Base-by-base conservation (phyloP, 2,329 filamentous ascomycete genomes). In the Aspergillus nomiae region DNA sequence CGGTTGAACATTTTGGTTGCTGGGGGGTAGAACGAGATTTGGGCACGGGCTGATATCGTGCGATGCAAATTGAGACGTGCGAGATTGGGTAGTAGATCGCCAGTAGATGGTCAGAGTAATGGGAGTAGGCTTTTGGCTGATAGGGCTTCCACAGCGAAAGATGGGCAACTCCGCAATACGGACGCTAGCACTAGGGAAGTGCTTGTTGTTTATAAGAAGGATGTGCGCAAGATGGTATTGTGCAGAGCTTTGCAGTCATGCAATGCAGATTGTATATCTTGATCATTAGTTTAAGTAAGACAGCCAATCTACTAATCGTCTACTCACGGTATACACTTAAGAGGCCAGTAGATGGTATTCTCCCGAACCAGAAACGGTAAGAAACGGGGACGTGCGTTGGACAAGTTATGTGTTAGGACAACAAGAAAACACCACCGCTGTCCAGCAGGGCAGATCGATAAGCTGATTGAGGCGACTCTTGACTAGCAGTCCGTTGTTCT, bases 1-100 rank as follows among this genome's bases (percentile, higher is more conserved):
- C 56, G 57, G 55, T 64, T 62, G 65, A 63, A 65, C 67, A 67
- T 69, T 11, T 8, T 57, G 56, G 1, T 16, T n/a, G 34, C 45
- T 43, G 6, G 26, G 10, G 30, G n/a, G 12, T 16, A 34, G 16
- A 21, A 36, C 24, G 19, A 26, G 21, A 2, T 14, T 28, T 30
- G 11, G 8, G 3, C 26, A 51, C 48, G 48, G 48, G 4, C 4
- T 11, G 9, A 51, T n/a, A 51, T 30, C n/a, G 48, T 12, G 28
- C 16, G 21, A 30, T 12, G 19, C 19, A 11, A 1, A n/a, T 51
- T n/a, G 48, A 51, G n/a, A 19, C 8, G 30, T 19, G 19, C 9
- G 19, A 51, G 12, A 7, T 51, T 21, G 19, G 28, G 14, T 11
- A 30, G 48, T 16, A 11, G 26, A n/a, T 30, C 14, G 7, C 45